These are phyloP conservation scores for Gracilaria domingensis DNA, from an alignment of 23 red algal genomes.

Conservation along the genomic window DNA sequence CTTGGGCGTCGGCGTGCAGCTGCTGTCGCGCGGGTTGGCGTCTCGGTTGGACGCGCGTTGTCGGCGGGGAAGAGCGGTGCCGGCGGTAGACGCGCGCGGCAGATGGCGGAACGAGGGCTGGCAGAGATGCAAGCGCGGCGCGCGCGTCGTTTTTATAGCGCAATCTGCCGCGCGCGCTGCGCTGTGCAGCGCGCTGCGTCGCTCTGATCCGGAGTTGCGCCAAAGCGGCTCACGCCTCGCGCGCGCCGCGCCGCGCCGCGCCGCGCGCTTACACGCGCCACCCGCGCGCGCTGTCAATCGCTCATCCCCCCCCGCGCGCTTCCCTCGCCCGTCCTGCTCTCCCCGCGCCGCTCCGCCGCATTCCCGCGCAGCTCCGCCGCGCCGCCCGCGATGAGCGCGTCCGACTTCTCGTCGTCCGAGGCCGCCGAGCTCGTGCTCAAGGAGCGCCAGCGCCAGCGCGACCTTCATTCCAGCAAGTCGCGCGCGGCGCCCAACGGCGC, in stretches of 20 bases:
- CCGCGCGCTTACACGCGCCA: not conserved
- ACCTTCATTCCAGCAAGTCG: slow-evolving; percentile 1
- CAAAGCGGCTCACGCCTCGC: too few relatives aligned
- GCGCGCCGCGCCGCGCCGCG: too few relatives aligned
- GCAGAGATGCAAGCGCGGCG: too few relatives aligned
- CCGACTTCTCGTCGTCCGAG: slow-evolving; percentile 59
- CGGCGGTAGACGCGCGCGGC: not conserved
- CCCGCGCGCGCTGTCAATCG: not conserved
- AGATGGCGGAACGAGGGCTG: not conserved
- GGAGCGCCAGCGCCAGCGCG: slow-evolving; percentile 60
- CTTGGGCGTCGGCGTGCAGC: too few relatives aligned
- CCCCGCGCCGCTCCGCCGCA: not conserved
- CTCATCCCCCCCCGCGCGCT: not conserved
- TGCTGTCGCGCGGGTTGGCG: too few relatives aligned
- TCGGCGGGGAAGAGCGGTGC: not conserved
- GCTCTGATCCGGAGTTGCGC: not conserved
- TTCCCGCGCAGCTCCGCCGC: not conserved
- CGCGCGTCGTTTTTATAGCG: not conserved
- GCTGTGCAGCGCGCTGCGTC: too few relatives aligned
- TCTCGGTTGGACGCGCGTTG: not conserved
- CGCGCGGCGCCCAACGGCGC: not conserved
- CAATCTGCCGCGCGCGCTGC: not conserved
- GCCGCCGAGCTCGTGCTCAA: slow-evolving; percentile 58
- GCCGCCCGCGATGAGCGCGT: slow-evolving; percentile 22
- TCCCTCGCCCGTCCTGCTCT: not conserved